phyloP scores from a whole-genome alignment of 805 yeast genomes.

The Ogataea corticis region DNA sequence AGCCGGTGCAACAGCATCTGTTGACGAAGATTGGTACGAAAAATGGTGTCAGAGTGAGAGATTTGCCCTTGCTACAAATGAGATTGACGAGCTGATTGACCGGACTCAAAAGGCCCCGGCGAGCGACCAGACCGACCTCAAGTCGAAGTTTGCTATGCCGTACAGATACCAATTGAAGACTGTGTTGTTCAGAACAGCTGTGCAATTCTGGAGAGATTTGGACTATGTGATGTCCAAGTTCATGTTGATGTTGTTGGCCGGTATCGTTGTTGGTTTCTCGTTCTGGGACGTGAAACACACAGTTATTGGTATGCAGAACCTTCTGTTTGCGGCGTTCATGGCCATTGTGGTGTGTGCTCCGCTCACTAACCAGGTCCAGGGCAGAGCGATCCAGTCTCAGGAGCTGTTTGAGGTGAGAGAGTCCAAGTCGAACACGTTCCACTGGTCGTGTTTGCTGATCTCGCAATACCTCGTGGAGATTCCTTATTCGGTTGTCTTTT shows the following conservation, averaged over 20 bases:
- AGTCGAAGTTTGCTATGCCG: conserved; percentile 44
- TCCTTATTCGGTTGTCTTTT: conserved; percentile 54
- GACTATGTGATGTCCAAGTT: conserved; percentile 50
- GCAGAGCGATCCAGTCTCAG: conserved; percentile 55
- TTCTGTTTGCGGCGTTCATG: conserved; percentile 51
- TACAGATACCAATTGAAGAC: conserved; percentile 39
- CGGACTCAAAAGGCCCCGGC: conserved; percentile 14
- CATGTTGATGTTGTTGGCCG: conserved; percentile 38
- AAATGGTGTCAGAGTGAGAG: conserved; percentile 50
- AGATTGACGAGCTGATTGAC: conserved; percentile 31
- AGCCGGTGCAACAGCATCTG: conserved; percentile 74
- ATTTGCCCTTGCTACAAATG: conserved; percentile 27
- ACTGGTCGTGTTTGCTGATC: conserved; percentile 61
- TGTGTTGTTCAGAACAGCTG: conserved; percentile 40
- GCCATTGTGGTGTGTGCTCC: conserved; percentile 60
- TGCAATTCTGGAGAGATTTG: conserved; percentile 50
- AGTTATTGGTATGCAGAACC: conserved; percentile 58
- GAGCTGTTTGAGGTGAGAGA: conserved; percentile 72
- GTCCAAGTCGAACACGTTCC: conserved; percentile 68
- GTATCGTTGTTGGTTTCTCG: conserved; percentile 54
- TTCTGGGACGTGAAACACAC: conserved; percentile 60
- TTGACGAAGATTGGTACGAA: conserved; percentile 60
- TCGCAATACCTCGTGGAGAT: conserved; percentile 57
- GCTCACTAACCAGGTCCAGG: conserved; percentile 64
- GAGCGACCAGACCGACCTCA: conserved; percentile 17